These are phyloP conservation scores for Poterioochromonas sp. DNA, from an alignment of 352 stramenopile species.

Conservation along the genomic window DNA sequence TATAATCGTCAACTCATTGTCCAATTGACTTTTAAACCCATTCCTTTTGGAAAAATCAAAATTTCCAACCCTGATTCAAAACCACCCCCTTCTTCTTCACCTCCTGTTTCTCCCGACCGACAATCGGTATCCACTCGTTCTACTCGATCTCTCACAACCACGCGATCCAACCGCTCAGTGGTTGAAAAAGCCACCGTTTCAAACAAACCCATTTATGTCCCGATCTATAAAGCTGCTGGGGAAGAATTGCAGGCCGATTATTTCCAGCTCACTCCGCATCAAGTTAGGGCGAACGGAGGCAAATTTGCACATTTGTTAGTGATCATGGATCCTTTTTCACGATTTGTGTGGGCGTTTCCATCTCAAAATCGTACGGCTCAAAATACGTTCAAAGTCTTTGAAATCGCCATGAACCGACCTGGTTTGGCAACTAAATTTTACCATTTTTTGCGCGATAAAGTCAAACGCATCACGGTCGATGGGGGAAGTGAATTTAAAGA, in stretches of 20 bases:
- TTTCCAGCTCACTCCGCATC: conserved; percentile 29
- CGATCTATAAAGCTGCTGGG: conserved; percentile 29
- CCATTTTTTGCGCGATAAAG: conserved; percentile 26
- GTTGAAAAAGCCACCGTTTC: conserved; percentile 30
- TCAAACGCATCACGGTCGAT: conserved; percentile 22
- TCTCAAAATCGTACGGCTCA: conserved; percentile 30
- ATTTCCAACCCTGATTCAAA: conserved; percentile 31
- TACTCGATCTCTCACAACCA: conserved; percentile 30
- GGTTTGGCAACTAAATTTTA: conserved; percentile 31
- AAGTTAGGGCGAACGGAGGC: conserved; percentile 28
- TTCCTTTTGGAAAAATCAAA: conserved; percentile 32
- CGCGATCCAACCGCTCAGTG: conserved; percentile 27
- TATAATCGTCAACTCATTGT: conserved; percentile 31
- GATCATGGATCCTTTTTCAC: conserved; percentile 30
- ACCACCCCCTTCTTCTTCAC: conserved; percentile 29
- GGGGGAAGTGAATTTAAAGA: conserved; percentile 27
- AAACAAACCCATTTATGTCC: conserved; percentile 31
- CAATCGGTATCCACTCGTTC: conserved; percentile 29
- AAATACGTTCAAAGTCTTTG: conserved; percentile 31
- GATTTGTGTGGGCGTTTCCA: conserved; percentile 29
- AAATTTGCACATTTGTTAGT: conserved; percentile 32
- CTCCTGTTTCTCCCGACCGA: conserved; percentile 28
- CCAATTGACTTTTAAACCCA: conserved; percentile 31
- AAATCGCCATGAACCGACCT: conserved; percentile 29
- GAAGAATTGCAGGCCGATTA: conserved; percentile 30